These are phyloP conservation scores for Podaxis mareebaensis DNA, from an alignment of 768 basidiomycete genomes.

Conservation along the genomic window DNA sequence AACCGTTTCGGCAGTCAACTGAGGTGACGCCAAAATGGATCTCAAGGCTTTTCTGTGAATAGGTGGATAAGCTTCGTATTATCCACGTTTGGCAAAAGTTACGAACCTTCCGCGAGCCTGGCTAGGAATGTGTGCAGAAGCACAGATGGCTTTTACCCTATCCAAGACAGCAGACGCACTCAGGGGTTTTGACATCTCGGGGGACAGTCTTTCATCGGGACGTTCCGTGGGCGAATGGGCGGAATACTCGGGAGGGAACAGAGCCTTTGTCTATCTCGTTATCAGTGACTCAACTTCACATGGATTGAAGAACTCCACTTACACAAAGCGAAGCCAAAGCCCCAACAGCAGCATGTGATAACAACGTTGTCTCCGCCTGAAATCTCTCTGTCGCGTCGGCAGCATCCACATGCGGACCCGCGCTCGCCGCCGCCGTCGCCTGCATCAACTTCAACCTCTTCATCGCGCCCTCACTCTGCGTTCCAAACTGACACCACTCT, in stretches of 20 bases:
- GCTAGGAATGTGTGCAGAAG: conserved; percentile 51
- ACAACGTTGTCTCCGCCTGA: conserved; percentile 64
- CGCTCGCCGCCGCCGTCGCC: conserved; percentile 56
- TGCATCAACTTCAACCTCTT: conserved; percentile 74
- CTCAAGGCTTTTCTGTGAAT: conserved; percentile 70
- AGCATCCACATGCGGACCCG: conserved; percentile 55
- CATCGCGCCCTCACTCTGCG: conserved; percentile 70
- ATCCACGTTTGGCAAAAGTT: not conserved
- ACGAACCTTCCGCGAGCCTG: conserved; percentile 68
- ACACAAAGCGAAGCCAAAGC: conserved; percentile 89
- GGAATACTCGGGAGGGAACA: conserved; percentile 61
- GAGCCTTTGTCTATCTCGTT: conserved; percentile 67
- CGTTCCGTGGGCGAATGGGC: conserved; percentile 68
- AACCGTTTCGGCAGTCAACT: conserved; percentile 54
- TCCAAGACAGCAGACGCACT: conserved; percentile 57
- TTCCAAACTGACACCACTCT: conserved; percentile 90
- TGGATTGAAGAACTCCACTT: conserved; percentile 34
- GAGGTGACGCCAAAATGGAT: conserved; percentile 61
- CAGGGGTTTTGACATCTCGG: conserved; percentile 56
- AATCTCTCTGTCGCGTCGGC: conserved; percentile 57
- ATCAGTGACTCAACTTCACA: conserved; percentile 10
- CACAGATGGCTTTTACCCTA: conserved; percentile 67
- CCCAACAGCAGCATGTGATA: conserved; percentile 84
- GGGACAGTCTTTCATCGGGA: conserved; percentile 24
- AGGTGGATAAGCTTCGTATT: conserved; percentile 13